These are phyloP conservation scores for Lactarius trivialis DNA, from an alignment of 768 basidiomycete genomes.

Conservation along the genomic window DNA sequence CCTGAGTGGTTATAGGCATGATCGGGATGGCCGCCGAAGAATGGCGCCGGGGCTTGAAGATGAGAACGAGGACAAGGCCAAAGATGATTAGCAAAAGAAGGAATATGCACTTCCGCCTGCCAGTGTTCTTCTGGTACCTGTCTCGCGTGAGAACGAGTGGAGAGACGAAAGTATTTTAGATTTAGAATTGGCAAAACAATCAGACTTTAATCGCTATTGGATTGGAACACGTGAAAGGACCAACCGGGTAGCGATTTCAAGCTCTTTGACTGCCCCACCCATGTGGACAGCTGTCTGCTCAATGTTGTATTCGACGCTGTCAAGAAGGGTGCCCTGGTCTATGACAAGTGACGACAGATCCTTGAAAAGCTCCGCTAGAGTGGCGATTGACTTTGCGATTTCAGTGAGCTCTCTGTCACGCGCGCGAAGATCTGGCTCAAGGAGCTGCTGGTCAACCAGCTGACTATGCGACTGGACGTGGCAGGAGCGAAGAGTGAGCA, in stretches of 20 bases:
- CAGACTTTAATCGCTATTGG: slow-evolving; percentile 15
- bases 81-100: slow-evolving; percentile 85
- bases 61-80: slow-evolving; percentile 78
- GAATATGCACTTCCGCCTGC: slow-evolving; percentile 89
- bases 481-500: slow-evolving; percentile 19
- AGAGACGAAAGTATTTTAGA: not conserved
- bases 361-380: slow-evolving; percentile 92
- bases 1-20: slow-evolving; percentile 26
- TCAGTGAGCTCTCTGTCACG: slow-evolving; percentile 73
- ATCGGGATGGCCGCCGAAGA: slow-evolving; percentile 28
- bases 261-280: slow-evolving; percentile 76
- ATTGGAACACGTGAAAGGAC: slow-evolving; percentile 27
- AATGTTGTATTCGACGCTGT: slow-evolving; percentile 96
- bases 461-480: slow-evolving; percentile 32
- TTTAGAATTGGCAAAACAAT: slow-evolving; percentile 3
- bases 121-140: slow-evolving; percentile 93
- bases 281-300: slow-evolving; percentile 83
- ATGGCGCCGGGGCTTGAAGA: slow-evolving; percentile 82
- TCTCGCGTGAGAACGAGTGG: not conserved
- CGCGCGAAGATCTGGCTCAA: slow-evolving; percentile 36
- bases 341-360: slow-evolving; percentile 91
- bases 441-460: slow-evolving; percentile 30
- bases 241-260: slow-evolving; percentile 75
- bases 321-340: slow-evolving; percentile 94
- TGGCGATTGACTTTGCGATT: slow-evolving; percentile 87